Base-by-base conservation (phyloP, 2,329 filamentous ascomycete species). In the Polychaeton citri region DNA sequence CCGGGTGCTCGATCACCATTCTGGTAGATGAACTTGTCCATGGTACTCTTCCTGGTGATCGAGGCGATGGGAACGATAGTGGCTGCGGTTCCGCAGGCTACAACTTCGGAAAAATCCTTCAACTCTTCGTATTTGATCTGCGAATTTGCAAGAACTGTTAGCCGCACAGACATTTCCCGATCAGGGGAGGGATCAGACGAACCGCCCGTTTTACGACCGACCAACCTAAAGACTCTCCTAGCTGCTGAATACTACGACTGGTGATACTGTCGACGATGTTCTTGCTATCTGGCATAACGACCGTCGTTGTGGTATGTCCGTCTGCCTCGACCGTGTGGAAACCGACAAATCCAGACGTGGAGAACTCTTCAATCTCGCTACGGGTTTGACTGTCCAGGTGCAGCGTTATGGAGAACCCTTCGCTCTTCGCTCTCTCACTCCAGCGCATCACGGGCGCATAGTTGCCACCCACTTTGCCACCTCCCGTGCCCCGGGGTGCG, bases 391-490 rank as follows among this genome's bases (percentile, higher is more conserved):
- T 90, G 62, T 96, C 90, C 37, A 96, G 66, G 58, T 96, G 88
- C 51, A 96, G 68, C 2, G 88, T 96, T 53, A 96, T 96, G n/a
- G 84, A 86, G 53, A 74, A 96, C 20, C 88, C 88, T 40, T 84
- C 73, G n/a, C 68, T 64, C 39, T 79, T 68, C 1, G 90, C 88
- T 52, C 72, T 79, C 49, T 93, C 86, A 53, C 83, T 92, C 71
- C 84, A 86, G 37, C 81, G 71, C 51, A 96, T 62, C 4, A 96
- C 88, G 2, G 88, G 88, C 8, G 87, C 88, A 55, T 96, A 96
- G 64, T 96, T 96, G 10, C 88, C 90, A 18, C 90, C 88, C 3
- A 96, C 72, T 64, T 96, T 96, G n/a, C 85, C 88, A 43, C 76
- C 78, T 0, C 88, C 88, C 0, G 83, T 92, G 1, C 88, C 88